Evolutionary conservation across 768 basidiomycete genomes (phyloP).

Genomic region (Pleurotus citrinopileatus): DNA sequence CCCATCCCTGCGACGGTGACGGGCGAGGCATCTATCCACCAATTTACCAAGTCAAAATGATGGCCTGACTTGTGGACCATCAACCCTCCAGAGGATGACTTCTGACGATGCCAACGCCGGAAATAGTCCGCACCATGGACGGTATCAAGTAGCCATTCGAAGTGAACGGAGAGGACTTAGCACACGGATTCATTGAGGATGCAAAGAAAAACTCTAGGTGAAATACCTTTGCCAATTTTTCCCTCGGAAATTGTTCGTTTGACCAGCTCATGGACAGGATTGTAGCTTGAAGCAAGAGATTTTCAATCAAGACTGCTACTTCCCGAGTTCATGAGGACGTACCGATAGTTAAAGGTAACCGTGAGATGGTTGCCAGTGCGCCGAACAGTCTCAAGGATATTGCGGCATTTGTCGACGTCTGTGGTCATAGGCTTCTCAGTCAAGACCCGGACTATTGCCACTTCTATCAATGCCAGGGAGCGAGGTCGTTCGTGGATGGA

Average conservation of each 20-base stretch:
- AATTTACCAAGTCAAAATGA: constrained; percentile 53
- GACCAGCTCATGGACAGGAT: constrained; percentile 47
- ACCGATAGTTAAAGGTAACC: constrained; percentile 42
- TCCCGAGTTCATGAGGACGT: neutral
- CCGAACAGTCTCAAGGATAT: constrained; percentile 42
- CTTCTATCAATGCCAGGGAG: neutral
- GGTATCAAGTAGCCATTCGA: constrained; percentile 51
- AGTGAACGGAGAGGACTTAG: constrained; percentile 45
- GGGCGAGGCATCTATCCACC: constrained; percentile 49
- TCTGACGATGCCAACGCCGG: constrained; percentile 48
- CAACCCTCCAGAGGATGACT: constrained; percentile 39
- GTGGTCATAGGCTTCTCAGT: constrained; percentile 59
- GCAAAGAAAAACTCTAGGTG: neutral
- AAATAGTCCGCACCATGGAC: constrained; percentile 54
- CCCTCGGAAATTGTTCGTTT: constrained; percentile 43
- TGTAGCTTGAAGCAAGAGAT: constrained; percentile 29
- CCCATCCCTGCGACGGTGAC: constrained; percentile 45
- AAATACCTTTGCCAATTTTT: constrained; percentile 40
- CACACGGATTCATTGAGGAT: neutral
- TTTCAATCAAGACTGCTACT: neutral
- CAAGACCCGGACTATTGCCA: constrained; percentile 38
- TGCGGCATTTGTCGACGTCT: constrained; percentile 42
- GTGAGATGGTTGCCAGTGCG: constrained; percentile 38
- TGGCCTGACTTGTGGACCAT: constrained; percentile 46
- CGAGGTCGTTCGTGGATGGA: neutral